Evolutionary conservation across 1,284 basidiomycete species (phyloP), one percentile per base, ranked within the genome.

Genomic region (Meripilus lineatus): DNA sequence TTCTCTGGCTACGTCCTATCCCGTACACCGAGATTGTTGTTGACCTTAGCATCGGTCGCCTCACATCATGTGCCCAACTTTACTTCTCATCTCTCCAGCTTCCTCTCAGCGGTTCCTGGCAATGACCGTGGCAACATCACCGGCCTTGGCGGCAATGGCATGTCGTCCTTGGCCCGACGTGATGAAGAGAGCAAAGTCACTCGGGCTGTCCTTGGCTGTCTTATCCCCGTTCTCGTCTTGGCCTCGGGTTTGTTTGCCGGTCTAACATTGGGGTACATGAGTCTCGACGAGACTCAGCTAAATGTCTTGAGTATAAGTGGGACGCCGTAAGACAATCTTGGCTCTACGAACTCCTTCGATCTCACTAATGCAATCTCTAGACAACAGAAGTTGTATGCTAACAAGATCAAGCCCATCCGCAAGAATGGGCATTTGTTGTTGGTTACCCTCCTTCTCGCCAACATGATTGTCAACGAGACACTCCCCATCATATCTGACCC

Each of bases 391-490:
- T 67, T 69, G 48, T 88, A 91, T 52, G 92, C 92, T 3, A 77
- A 81, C 50, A 85, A 86, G 66, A 94, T 95, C 58, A 83, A 85
- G 61, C 91, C 91, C 13, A 82, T 95, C 41, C 84, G 92, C 52
- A 78, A 84, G 70, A 83, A 93, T 57, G 89, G 89, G 0, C 89
- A 93, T 61, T 67, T 92, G 24, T 72, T 92, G 4, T 75, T 93
- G 43, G 89, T 93, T 47, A 91, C 88, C 0, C 77, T 93, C 11
- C 74, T 92, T 7, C 68, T 93, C 24, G 81, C 84, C 35, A 91
- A 92, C 64, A 91, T 92, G 89, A 89, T 94, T 53, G 84, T 86
- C 54, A 93, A 93, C 64, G 92, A 94, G 67, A 82, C 90, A 3
- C 77, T 97, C 3, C 93, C 94, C 23, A 83, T 97, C 58, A 92